Percentiles rank a stretch among this genome's conserved stretches.
These are phyloP conservation scores for Pelargonium nanum DNA, from an alignment of 345 rosid species.

Conservation along the genomic window DNA sequence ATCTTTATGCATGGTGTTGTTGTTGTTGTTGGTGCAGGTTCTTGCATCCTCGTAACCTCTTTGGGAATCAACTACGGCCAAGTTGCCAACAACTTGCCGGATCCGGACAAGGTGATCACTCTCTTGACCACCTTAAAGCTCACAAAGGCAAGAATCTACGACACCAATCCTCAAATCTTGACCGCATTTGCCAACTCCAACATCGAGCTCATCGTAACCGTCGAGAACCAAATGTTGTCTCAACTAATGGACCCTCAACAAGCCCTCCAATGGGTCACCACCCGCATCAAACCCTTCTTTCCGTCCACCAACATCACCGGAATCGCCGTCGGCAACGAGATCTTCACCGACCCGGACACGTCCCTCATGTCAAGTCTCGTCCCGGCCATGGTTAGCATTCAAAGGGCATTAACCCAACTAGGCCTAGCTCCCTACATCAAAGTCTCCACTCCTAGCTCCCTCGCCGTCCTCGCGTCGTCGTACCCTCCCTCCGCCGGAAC, in stretches of 20 bases:
- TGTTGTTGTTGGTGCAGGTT: no score
- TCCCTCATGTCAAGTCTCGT: slow-evolving; percentile 28
- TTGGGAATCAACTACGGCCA: slow-evolving; percentile 91
- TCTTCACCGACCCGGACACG: slow-evolving; percentile 36
- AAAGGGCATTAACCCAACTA: slow-evolving; percentile 33
- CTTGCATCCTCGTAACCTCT: slow-evolving; percentile 22
- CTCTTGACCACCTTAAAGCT: slow-evolving; percentile 57
- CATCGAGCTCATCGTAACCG: slow-evolving; percentile 61
- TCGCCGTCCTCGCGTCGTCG: slow-evolving; percentile 38
- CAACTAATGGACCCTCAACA: slow-evolving; percentile 46
- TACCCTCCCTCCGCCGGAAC: slow-evolving; percentile 69
- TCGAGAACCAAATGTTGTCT: slow-evolving; percentile 50
- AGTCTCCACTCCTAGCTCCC: slow-evolving; percentile 59
- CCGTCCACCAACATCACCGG: slow-evolving; percentile 48
- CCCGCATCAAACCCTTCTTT: slow-evolving; percentile 44
- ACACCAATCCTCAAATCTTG: slow-evolving; percentile 67
- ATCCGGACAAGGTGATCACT: slow-evolving; percentile 43
- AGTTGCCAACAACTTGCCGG: slow-evolving; percentile 71
- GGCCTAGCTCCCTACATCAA: slow-evolving; percentile 58
- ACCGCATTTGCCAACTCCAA: slow-evolving; percentile 53
- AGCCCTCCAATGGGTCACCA: slow-evolving; percentile 63
- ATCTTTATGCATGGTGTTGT: no score
- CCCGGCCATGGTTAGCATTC: slow-evolving; percentile 65
- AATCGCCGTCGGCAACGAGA: slow-evolving; percentile 73
- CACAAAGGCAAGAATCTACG: slow-evolving; percentile 64